Base-by-base conservation (phyloP, 495 filamentous ascomycete species). In the Aspergillus sparsus region DNA sequence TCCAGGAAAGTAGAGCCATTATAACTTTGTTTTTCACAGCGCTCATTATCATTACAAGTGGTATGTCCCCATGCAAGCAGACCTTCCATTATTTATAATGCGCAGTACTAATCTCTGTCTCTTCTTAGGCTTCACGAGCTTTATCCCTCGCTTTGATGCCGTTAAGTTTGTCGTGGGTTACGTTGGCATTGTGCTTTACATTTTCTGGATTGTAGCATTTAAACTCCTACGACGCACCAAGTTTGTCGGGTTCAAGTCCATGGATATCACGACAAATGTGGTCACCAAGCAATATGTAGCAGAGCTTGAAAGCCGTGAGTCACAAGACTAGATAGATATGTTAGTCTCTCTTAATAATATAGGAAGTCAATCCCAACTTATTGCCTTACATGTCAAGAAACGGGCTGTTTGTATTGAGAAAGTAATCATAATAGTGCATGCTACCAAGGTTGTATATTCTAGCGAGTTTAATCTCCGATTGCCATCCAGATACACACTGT, bases 181-280 rank as follows among this genome's bases (percentile, higher is more conserved):
- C 53, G 21, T 59, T 15, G 57, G 57, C 3, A 44, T 59, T 4
- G 57, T 59, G 7, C 33, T 58, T 5, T 55, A 55, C 37, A 37
- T 55, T 41, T 41, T 41, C 37, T 41, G 37, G 37, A 41, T 41
- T 41, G 37, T 41, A n/a, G 37, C 37, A n/a, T 41, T 6, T 41
- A 41, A 41, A 8, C n/a, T 41, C 37, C 37, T 41, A 0, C 37
- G 37, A 8, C 37, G 37, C 3, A 41, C 37, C 0, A 41, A 41
- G n/a, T 41, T 41, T 41, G 37, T 41, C 37, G 37, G 37, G 4
- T 41, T 10, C 11, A 41, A 41, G 37, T 11, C 37, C 11, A 41
- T 41, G 37, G 37, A 41, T 41, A 41, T 41, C 37, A 41, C 37
- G 4, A 41, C 37, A 0, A 41, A 41, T 41, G 37, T 41, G 4